Conservation (phyloP, 306 rosid species). For the Geum urbanum region DNA sequence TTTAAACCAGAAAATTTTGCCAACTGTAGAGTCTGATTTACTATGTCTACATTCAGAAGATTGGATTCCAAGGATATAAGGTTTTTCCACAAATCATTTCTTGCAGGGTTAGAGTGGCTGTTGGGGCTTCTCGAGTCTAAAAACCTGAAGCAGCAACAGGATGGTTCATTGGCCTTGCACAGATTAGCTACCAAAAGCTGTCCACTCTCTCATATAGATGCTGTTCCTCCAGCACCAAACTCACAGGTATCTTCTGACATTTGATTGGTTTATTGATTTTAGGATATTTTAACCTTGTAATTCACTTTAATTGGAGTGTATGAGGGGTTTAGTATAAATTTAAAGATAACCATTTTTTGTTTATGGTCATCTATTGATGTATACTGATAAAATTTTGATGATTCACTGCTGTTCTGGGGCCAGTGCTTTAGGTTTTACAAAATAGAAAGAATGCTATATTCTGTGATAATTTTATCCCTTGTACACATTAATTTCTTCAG, state of each 20-base stretch:
- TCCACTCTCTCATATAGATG: conserved; percentile 56
- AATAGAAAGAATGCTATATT: not conserved
- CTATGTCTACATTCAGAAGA: not conserved
- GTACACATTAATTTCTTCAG: not conserved
- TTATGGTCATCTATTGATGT: not conserved
- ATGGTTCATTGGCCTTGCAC: conserved; percentile 69
- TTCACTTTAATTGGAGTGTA: not conserved
- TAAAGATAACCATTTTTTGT: not conserved
- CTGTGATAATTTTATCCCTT: not conserved
- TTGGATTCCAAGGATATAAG: not conserved
- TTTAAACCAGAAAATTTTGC: not conserved
- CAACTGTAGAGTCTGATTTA: not conserved
- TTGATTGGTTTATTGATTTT: conserved; percentile 6
- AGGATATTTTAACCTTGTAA: not conserved
- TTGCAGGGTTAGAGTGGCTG: conserved; percentile 68
- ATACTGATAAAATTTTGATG: not conserved
- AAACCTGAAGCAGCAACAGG: conserved; percentile 54
- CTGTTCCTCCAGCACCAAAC: conserved; percentile 69
- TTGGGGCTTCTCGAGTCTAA: conserved; percentile 61
- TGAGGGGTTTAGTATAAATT: not conserved
- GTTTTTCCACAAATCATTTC: not conserved
- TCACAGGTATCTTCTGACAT: conserved; percentile 51
- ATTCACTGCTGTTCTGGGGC: not conserved
- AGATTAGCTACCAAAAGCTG: conserved; percentile 65
- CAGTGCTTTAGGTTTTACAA: not conserved